Conservation (phyloP, 2,329 filamentous ascomycete species). For the Ramichloridium luteum region DNA sequence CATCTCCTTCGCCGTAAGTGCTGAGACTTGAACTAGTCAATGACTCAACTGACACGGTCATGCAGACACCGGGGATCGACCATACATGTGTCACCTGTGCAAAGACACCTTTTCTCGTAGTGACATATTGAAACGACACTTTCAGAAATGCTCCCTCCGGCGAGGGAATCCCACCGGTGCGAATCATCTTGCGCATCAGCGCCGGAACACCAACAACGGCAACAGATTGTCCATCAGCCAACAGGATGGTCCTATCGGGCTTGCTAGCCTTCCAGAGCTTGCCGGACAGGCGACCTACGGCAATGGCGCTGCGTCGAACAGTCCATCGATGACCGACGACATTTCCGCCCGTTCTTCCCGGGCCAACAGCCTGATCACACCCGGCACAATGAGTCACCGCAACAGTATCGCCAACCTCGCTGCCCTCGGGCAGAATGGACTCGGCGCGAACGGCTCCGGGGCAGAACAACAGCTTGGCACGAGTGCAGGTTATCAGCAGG, state of each 20-base stretch:
- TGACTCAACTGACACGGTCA: conserved; percentile 30
- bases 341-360: conserved; percentile 37
- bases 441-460: conserved; percentile 23
- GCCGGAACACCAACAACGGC: conserved; percentile 36
- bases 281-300: conserved; percentile 17
- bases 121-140: conserved; percentile 97
- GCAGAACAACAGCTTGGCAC: conserved; percentile 13
- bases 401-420: conserved; percentile 22
- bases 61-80: conserved; percentile 87
- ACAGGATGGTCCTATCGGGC: conserved; percentile 25
- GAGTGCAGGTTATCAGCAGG: conserved; percentile 19
- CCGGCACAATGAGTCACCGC: conserved; percentile 23
- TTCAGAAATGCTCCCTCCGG: conserved; percentile 96
- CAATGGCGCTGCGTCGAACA: conserved; percentile 19
- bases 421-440: too few relatives aligned
- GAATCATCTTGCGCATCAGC: conserved; percentile 72
- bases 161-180: conserved; percentile 91
- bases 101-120: conserved; percentile 96
- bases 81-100: conserved; percentile 96
- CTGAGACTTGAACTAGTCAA: too few relatives aligned
- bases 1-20: conserved; percentile 90
- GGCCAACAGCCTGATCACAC: conserved; percentile 38
- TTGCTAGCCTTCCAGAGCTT: conserved; percentile 25
- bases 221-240: conserved; percentile 26
- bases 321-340: conserved; percentile 26